Conservation (phyloP, 2,329 filamentous ascomycete species). For the Podosphaera xanthii region DNA sequence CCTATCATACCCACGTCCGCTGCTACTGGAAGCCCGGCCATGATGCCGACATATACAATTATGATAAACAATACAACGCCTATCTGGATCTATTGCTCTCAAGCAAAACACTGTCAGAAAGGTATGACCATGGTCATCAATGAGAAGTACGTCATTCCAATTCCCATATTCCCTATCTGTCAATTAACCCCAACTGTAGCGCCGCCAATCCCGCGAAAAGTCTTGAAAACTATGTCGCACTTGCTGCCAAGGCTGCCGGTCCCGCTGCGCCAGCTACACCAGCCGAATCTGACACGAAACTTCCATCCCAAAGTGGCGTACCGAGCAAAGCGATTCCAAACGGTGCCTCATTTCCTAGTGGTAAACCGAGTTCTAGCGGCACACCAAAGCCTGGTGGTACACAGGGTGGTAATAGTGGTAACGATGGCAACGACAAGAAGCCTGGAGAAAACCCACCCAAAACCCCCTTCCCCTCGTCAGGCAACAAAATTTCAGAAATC, state of each 20-base stretch:
- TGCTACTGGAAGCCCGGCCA: conserved; percentile 13
- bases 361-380: background rate
- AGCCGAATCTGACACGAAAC: background rate
- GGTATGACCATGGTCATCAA: conserved; percentile 22
- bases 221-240: conserved; percentile 19
- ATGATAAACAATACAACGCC: conserved; percentile 45
- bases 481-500: too few relatives aligned
- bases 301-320: too few relatives aligned
- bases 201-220: conserved; percentile 28
- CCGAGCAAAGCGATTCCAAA: background rate
- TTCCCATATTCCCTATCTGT: background rate
- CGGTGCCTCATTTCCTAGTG: background rate
- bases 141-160: conserved; percentile 24
- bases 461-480: too few relatives aligned
- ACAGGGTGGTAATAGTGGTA: too few relatives aligned
- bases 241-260: conserved; percentile 14
- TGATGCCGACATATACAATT: conserved; percentile 45
- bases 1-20: conserved; percentile 29
- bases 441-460: too few relatives aligned
- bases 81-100: conserved; percentile 60
- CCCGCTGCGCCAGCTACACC: background rate
- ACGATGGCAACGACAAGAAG: too few relatives aligned
- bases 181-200: conserved; percentile 6
- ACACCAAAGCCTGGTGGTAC: background rate
- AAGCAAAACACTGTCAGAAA: conserved; percentile 46